Evolutionary conservation across 2,329 filamentous ascomycete genomes (phyloP).

Genomic region (Lecanicillium sp.): DNA sequence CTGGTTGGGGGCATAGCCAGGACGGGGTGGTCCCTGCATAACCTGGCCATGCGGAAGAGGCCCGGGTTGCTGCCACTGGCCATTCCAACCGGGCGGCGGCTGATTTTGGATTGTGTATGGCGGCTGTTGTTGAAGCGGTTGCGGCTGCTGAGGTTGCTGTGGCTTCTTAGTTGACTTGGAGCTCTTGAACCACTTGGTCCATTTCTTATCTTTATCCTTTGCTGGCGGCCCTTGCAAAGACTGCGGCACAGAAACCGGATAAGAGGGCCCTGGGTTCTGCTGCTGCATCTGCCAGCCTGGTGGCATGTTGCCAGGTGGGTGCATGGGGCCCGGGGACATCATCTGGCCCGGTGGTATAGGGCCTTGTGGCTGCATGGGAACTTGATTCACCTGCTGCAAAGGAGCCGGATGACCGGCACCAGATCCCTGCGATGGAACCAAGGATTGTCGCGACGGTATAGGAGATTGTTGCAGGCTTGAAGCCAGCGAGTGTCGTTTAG

Average conservation of each 20-base stretch:
- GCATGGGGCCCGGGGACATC: slow-evolving; percentile 8
- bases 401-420: neutral
- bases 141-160: neutral
- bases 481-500: slow-evolving; percentile 14
- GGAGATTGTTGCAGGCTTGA: slow-evolving; percentile 9
- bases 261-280: slow-evolving; percentile 7
- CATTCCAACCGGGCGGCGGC: slow-evolving; percentile 2
- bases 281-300: slow-evolving; percentile 9
- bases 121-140: slow-evolving; percentile 5
- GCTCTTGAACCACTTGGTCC: slow-evolving; percentile 22
- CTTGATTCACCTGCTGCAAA: too few relatives aligned
- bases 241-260: slow-evolving; percentile 12
- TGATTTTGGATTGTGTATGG: slow-evolving; percentile 2
- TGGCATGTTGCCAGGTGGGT: neutral
- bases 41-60: neutral
- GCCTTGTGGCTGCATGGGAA: neutral
- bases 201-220: slow-evolving; percentile 18
- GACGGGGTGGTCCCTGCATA: neutral
- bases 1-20: neutral
- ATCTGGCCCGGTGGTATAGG: slow-evolving; percentile 8
- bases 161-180: slow-evolving; percentile 11
- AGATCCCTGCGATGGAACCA: neutral
- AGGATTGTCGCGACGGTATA: slow-evolving; percentile 12
- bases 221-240: slow-evolving; percentile 11
- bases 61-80: neutral